These are phyloP conservation scores for Balansia obtecta DNA, from an alignment of 2,329 filamentous ascomycete species.

Conservation along the genomic window DNA sequence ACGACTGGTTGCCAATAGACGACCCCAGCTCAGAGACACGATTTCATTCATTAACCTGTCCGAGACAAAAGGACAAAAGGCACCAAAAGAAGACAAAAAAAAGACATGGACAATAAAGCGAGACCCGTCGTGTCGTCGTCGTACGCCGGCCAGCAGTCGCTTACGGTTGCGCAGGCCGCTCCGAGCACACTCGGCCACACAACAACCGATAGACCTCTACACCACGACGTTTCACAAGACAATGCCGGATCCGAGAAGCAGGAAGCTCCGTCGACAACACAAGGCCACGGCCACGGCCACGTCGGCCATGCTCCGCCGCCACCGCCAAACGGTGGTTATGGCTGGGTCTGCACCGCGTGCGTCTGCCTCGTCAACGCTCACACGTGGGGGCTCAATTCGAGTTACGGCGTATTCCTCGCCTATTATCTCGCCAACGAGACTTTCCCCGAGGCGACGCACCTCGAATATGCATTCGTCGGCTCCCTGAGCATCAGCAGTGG, in stretches of 20 bases:
- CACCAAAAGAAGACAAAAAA: too few relatives aligned
- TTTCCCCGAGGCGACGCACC: conserved; percentile 49
- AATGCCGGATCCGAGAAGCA: not conserved
- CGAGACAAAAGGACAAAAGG: too few relatives aligned
- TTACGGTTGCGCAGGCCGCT: not conserved
- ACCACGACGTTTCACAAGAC: not conserved
- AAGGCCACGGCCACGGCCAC: not conserved
- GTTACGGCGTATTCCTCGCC: conserved; percentile 39
- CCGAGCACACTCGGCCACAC: not conserved
- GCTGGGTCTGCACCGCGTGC: conserved; percentile 29
- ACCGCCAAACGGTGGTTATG: conserved; percentile 49
- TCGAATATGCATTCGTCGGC: conserved; percentile 69
- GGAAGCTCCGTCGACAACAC: not conserved
- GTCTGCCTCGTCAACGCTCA: conserved; percentile 48
- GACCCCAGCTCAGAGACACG: too few relatives aligned
- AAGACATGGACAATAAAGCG: not conserved
- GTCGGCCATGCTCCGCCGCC: conserved; percentile 11
- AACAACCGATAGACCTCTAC: not conserved
- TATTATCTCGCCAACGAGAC: conserved; percentile 43
- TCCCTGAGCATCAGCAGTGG: conserved; percentile 29
- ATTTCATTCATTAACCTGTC: too few relatives aligned
- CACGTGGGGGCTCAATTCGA: conserved; percentile 60
- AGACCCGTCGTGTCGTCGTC: not conserved
- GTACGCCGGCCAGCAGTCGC: not conserved
- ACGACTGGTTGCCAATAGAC: too few relatives aligned